These are phyloP conservation scores for Phyllosticta citriasiana DNA, from an alignment of 2,329 filamentous ascomycete genomes.

Conservation along the genomic window DNA sequence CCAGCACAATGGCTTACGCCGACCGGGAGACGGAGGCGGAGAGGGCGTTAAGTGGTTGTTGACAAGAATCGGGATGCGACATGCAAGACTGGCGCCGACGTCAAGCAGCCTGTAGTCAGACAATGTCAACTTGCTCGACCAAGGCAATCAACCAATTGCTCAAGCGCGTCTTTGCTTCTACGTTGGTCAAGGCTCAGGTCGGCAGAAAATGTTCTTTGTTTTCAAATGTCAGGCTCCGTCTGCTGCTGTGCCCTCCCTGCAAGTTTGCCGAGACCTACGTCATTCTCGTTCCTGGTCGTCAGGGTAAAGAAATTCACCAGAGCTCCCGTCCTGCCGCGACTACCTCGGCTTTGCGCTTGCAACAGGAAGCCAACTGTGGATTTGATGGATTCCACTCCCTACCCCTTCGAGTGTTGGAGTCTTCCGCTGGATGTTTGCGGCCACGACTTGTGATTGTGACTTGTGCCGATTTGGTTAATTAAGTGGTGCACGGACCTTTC, in stretches of 20 bases:
- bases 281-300: background rate
- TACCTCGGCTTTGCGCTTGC: too few species aligned
- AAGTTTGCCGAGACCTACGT: background rate
- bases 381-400: too few species aligned
- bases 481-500: too few species aligned
- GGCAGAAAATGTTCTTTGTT: background rate
- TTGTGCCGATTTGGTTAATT: too few species aligned
- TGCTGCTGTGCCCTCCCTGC: background rate
- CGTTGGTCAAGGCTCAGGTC: background rate
- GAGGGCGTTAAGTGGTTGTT: background rate
- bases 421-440: too few species aligned
- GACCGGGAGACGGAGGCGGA: background rate
- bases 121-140: background rate
- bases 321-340: too few species aligned
- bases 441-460: too few species aligned
- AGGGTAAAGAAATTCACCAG: background rate
- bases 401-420: too few species aligned
- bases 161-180: background rate
- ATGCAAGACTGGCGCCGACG: background rate
- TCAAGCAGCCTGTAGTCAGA: too few species aligned
- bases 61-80: background rate
- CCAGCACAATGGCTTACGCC: background rate
- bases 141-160: background rate
- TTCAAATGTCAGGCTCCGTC: background rate
- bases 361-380: too few species aligned